Conservation (phyloP, 73 alveolate genomes). For the Paramecium tetraurelia region DNA sequence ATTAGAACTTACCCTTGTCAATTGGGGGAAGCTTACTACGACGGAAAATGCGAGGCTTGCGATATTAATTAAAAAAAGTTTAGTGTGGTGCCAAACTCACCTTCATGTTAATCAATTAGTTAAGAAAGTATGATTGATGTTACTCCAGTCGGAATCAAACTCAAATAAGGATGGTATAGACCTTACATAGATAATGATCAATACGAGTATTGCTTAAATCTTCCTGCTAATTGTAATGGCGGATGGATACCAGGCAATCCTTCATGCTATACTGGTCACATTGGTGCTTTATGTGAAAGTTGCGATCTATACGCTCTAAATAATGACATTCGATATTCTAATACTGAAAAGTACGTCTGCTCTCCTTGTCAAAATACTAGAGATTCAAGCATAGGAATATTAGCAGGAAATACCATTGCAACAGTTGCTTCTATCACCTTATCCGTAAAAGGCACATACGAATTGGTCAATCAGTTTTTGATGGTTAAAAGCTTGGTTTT, state of each 20-base stretch:
- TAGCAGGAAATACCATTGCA: neutral
- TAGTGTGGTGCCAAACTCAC: neutral
- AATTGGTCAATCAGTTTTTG: neutral
- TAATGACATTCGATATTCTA: neutral
- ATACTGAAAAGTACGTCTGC: neutral
- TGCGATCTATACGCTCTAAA: neutral
- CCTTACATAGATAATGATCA: constrained; percentile 28
- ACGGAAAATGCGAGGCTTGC: neutral
- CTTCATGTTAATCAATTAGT: neutral
- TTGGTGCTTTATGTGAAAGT: constrained; percentile 33
- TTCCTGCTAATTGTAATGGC: constrained; percentile 6
- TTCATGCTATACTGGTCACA: constrained; percentile 29
- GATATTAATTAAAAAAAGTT: neutral
- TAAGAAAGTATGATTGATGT: neutral
- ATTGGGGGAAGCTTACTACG: neutral
- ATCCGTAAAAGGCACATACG: constrained; percentile 24
- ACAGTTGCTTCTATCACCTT: neutral
- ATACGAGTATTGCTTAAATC: neutral
- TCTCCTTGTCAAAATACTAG: neutral
- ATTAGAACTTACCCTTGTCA: neutral
- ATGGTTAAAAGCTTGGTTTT: neutral
- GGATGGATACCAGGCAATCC: constrained; percentile 51
- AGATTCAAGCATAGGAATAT: neutral
- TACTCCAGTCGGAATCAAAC: neutral
- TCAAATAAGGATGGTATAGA: constrained; percentile 23